These are phyloP conservation scores for Pythium periplocum DNA, from an alignment of 352 stramenopile species.

Conservation along the genomic window DNA sequence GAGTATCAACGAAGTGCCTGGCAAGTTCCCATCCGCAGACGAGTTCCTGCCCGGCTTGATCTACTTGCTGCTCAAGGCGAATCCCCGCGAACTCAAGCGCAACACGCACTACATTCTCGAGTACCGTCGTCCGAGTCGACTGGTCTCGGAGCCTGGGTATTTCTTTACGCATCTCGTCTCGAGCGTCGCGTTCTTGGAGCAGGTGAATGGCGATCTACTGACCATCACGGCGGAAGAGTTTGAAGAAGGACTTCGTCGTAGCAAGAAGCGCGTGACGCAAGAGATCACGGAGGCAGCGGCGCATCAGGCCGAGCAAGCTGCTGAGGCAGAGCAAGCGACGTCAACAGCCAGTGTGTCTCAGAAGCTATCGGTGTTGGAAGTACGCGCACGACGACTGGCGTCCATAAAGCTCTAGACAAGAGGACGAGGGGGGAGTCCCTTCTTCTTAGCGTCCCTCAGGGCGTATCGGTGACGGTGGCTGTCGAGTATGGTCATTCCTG, in stretches of 20 bases:
- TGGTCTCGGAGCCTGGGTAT: constrained; percentile 89
- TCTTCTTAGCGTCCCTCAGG: too few relatives aligned
- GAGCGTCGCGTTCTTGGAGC: constrained; percentile 73
- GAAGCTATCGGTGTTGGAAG: constrained; percentile 29
- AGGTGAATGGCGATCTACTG: constrained; percentile 60
- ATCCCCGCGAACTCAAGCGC: constrained; percentile 78
- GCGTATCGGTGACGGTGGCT: too few relatives aligned
- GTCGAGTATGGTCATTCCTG: too few relatives aligned
- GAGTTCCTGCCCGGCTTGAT: constrained; percentile 92
- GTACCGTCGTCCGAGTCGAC: constrained; percentile 56
- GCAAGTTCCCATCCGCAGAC: constrained; percentile 79
- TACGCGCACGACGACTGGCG: constrained; percentile 32
- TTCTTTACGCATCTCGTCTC: constrained; percentile 90
- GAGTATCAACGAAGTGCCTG: constrained; percentile 18
- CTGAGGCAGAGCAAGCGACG: neutral
- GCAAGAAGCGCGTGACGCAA: constrained; percentile 23
- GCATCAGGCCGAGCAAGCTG: neutral
- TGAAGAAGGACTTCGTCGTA: constrained; percentile 40
- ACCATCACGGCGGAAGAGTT: constrained; percentile 77
- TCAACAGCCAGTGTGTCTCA: neutral
- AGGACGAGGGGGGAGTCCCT: too few relatives aligned
- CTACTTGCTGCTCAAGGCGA: constrained; percentile 82
- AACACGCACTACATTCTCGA: constrained; percentile 86
- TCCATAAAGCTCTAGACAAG: too few relatives aligned
- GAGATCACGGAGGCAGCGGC: neutral